Percentiles rank a stretch among this genome's conserved stretches.
These are phyloP conservation scores for Lophium mytilinum DNA, from an alignment of 495 filamentous ascomycete species.

Conservation along the genomic window DNA sequence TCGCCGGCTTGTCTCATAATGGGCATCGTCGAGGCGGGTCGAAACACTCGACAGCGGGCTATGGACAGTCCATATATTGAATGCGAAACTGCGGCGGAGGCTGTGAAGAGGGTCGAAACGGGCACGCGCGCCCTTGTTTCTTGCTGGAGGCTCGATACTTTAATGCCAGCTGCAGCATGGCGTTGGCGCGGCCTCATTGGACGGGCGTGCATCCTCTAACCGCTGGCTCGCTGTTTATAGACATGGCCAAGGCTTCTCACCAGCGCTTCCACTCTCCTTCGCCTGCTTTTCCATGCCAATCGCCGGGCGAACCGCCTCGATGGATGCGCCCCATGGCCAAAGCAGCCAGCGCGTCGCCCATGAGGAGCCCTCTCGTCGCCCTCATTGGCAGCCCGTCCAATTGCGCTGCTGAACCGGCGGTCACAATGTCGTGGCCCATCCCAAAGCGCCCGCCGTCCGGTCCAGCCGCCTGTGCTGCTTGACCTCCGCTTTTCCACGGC, in stretches of 20 bases:
- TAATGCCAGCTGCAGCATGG: not conserved
- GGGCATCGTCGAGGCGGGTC: not conserved
- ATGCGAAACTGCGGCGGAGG: not conserved
- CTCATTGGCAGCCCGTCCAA: slow-evolving; percentile 9
- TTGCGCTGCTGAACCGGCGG: not conserved
- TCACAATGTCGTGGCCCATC: slow-evolving; percentile 19
- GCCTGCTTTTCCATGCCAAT: slow-evolving; percentile 3
- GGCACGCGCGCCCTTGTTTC: not conserved
- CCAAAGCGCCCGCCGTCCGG: not conserved
- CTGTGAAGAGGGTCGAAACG: not conserved
- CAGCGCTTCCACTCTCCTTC: slow-evolving; percentile 12
- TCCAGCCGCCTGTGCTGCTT: not conserved
- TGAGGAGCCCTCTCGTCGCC: too few species aligned
- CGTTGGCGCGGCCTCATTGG: slow-evolving; percentile 11
- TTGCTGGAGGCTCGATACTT: not conserved
- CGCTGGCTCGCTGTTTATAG: slow-evolving; percentile 21
- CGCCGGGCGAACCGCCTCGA: not conserved
- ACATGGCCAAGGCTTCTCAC: not conserved
- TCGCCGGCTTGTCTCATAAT: not conserved
- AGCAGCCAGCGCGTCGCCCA: slow-evolving; percentile 7
- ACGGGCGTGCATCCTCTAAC: not conserved
- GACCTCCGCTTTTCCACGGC: slow-evolving; percentile 6
- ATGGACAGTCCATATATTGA: not conserved
- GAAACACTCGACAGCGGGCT: not conserved
- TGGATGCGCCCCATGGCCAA: slow-evolving; percentile 17